Percentiles rank a stretch among this genome's conserved stretches.
phyloP scores from a whole-genome alignment of 805 yeast genomes.

The Yamadazyma laniorum region DNA sequence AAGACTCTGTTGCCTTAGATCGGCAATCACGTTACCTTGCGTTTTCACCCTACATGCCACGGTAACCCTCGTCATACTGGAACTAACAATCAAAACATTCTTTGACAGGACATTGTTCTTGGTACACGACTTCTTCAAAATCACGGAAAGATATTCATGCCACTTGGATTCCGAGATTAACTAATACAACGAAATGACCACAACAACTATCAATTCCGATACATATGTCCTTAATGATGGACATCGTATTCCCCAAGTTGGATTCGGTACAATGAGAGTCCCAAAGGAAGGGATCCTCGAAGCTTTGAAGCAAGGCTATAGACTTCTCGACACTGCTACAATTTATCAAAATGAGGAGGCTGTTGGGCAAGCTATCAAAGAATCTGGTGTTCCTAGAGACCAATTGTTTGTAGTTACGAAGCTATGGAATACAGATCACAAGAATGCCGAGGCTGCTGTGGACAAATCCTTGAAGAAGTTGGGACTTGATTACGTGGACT shows the following conservation, averaged over 20 bases:
- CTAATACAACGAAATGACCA: too few relatives aligned
- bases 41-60: too few relatives aligned
- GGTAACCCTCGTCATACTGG: too few relatives aligned
- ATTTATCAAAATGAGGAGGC: conserved; percentile 71
- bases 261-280: conserved; percentile 15
- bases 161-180: too few relatives aligned
- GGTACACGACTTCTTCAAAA: too few relatives aligned
- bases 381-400: conserved; percentile 68
- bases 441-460: conserved; percentile 18
- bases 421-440: conserved; percentile 71
- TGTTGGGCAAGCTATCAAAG: conserved; percentile 66
- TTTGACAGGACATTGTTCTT: too few relatives aligned
- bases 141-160: too few relatives aligned
- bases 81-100: too few relatives aligned
- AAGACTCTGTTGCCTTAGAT: too few relatives aligned
- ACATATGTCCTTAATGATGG: conserved; percentile 9
- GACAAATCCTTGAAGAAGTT: conserved; percentile 41
- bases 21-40: too few relatives aligned
- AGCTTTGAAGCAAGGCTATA: conserved; percentile 81
- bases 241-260: conserved; percentile 12
- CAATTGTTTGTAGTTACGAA: conserved; percentile 78
- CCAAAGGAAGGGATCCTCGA: conserved; percentile 37
- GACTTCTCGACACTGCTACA: conserved; percentile 69
- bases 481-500: conserved; percentile 53
- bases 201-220: conserved; percentile 1